Evolutionary conservation across 2,329 filamentous ascomycete genomes (phyloP).

Genomic region (Monosporascus sp.): DNA sequence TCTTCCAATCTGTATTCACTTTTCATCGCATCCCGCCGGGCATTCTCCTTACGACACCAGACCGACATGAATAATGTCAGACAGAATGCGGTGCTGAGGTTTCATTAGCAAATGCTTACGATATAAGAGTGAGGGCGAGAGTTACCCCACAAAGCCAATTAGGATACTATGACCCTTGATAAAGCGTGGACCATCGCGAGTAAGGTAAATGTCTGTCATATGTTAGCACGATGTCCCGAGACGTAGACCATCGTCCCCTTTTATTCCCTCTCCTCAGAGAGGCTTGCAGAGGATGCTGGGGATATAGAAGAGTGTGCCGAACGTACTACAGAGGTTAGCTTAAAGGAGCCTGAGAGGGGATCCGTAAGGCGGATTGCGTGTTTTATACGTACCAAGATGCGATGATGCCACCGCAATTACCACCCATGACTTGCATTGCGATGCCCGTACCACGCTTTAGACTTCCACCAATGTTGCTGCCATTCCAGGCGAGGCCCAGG

Average conservation of each 20-base stretch:
- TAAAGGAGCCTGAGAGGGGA: too few species aligned
- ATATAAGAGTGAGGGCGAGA: background rate
- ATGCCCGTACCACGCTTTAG: constrained; percentile 51
- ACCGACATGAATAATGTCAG: constrained; percentile 26
- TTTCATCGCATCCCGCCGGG: constrained; percentile 19
- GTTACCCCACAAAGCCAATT: constrained; percentile 20
- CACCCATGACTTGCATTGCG: constrained; percentile 49
- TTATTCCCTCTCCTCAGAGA: too few species aligned
- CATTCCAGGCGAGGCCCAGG: constrained; percentile 52
- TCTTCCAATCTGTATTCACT: constrained; percentile 10
- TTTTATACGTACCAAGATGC: constrained; percentile 10
- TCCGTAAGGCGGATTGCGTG: too few species aligned
- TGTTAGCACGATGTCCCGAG: constrained; percentile 16
- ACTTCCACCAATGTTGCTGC: constrained; percentile 52
- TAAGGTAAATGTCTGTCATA: constrained; percentile 41
- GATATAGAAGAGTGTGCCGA: background rate
- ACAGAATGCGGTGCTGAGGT: constrained; percentile 23
- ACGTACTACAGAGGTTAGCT: background rate
- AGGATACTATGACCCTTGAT: constrained; percentile 34
- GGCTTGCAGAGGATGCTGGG: too few species aligned
- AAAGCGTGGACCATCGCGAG: constrained; percentile 31
- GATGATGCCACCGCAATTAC: constrained; percentile 44
- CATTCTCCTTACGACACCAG: constrained; percentile 26
- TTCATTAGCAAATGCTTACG: background rate
- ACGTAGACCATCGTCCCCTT: constrained; percentile 2